Evolutionary conservation across 306 rosid species (phyloP), one percentile per base, ranked within the genome.

Genomic region (Casuarina equisetifolia): DNA sequence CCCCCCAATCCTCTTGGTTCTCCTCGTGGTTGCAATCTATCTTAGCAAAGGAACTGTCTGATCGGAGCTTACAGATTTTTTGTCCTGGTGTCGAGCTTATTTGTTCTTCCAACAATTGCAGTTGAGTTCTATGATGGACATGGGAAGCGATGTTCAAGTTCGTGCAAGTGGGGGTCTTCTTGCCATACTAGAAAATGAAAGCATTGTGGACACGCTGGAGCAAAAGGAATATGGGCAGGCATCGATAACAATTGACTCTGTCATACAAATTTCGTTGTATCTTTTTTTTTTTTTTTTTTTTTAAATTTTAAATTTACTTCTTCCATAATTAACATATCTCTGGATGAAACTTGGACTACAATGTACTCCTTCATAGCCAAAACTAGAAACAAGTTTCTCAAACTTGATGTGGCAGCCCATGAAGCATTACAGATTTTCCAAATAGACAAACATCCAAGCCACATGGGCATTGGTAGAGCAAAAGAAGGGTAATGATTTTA

Each of bases 151-250:
- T 77, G 84, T 95, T 78, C 97, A 95, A 86, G 92, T 95, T 85
- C 97, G 98, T 69, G 92, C 90, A 51, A 89, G 98, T 68, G 98
- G 98, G 59, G 98, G 98, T 74, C 97, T 95, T 81, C 98, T 95
- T 76, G 93, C 97, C 78, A 92, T 95, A 83, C 82, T 95, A 84
- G 98, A 95, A 88, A 92, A 86, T 82, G 98, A 95, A 77, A 88
- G 91, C 79, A 82, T 91, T 71, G 97, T 95, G 72, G 97, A 89
- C 57, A 90, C 93, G 32, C 89, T 95, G 73, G 93, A 91, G 73
- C 92, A 91, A 83, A 88, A 80, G 81, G 98, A 95, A 78, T 79
- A 84, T 49, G 92, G 97, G 73, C 89, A 84, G 73, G 83, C 88
- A 83, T 90, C 97, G 66, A 95, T 95, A 36, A 76, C 93, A 62